phyloP scores from a whole-genome alignment of 495 filamentous ascomycete genomes.

The Trichoderma erinaceum region DNA sequence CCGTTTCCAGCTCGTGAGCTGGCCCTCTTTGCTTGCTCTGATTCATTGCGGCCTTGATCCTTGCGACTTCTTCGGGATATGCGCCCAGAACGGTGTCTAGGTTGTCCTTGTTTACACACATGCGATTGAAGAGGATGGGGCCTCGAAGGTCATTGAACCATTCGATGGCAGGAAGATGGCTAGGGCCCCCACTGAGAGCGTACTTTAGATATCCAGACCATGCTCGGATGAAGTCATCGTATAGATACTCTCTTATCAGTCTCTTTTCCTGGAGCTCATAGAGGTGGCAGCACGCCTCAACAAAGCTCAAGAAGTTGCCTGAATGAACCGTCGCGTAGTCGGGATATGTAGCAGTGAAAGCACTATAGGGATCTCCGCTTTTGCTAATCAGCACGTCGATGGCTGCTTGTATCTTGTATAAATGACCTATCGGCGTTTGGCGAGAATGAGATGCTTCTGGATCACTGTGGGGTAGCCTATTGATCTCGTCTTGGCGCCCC shows the following conservation, averaged over 20 bases:
- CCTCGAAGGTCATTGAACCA: conserved; percentile 42
- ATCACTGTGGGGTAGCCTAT: background rate
- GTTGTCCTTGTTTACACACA: conserved; percentile 35
- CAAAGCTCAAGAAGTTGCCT: conserved; percentile 50
- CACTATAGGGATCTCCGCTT: conserved; percentile 28
- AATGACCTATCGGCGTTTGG: background rate
- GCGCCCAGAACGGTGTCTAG: conserved; percentile 23
- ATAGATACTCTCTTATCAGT: conserved; percentile 44
- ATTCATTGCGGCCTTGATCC: conserved; percentile 9
- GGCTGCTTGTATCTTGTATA: background rate
- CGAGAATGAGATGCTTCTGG: background rate
- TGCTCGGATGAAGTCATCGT: conserved; percentile 62
- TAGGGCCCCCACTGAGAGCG: conserved; percentile 22
- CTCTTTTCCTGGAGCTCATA: conserved; percentile 38
- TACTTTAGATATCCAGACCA: conserved; percentile 42
- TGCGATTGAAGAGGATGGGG: conserved; percentile 30
- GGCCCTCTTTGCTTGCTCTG: background rate
- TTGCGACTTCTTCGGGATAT: conserved; percentile 21
- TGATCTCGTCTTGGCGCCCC: background rate
- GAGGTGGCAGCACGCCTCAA: conserved; percentile 49
- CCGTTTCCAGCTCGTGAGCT: background rate
- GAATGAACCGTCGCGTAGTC: conserved; percentile 31
- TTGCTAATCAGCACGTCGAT: background rate
- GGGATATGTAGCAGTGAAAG: conserved; percentile 53
- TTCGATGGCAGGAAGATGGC: conserved; percentile 29